phyloP scores from a whole-genome alignment of 805 yeast genomes.

The Wilhelminamyces savonicus region DNA sequence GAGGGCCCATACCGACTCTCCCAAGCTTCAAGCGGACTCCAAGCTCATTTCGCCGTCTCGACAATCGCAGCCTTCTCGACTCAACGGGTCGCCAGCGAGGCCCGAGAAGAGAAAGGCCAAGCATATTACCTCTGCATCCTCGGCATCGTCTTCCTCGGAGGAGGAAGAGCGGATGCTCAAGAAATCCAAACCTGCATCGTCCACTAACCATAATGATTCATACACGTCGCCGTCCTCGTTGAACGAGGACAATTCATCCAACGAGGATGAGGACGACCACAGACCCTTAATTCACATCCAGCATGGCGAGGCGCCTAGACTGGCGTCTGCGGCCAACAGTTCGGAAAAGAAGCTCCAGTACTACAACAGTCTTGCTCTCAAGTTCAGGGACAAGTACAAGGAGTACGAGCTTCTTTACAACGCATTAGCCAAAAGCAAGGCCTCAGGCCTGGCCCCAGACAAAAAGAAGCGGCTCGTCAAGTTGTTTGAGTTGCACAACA shows the following conservation, averaged over 20 bases:
- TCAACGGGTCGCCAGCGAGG: slow-evolving; percentile 3
- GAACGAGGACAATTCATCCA: slow-evolving; percentile 17
- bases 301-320: slow-evolving; percentile 1
- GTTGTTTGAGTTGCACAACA: slow-evolving; percentile 45
- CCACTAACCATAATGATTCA: slow-evolving; percentile 8
- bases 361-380: slow-evolving; percentile 37
- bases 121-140: slow-evolving; percentile 8
- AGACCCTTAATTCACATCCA: slow-evolving; percentile 1
- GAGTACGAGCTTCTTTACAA: slow-evolving; percentile 45
- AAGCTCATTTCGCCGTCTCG: slow-evolving; percentile 5
- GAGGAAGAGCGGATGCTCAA: slow-evolving; percentile 13
- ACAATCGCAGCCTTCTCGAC: slow-evolving; percentile 13
- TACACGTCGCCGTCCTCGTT: slow-evolving; percentile 34
- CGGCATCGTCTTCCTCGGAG: slow-evolving; percentile 16
- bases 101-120: not conserved
- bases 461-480: slow-evolving; percentile 7
- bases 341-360: slow-evolving; percentile 21
- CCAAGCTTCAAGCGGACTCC: slow-evolving; percentile 6
- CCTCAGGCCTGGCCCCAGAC: not conserved
- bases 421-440: slow-evolving; percentile 6
- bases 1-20: slow-evolving; percentile 16
- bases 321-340: slow-evolving; percentile 1
- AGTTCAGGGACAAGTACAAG: slow-evolving; percentile 41
- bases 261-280: slow-evolving; percentile 9
- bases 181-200: slow-evolving; percentile 7